phyloP scores from a whole-genome alignment of 2,329 filamentous ascomycete genomes.

The Colletotrichum sp. region DNA sequence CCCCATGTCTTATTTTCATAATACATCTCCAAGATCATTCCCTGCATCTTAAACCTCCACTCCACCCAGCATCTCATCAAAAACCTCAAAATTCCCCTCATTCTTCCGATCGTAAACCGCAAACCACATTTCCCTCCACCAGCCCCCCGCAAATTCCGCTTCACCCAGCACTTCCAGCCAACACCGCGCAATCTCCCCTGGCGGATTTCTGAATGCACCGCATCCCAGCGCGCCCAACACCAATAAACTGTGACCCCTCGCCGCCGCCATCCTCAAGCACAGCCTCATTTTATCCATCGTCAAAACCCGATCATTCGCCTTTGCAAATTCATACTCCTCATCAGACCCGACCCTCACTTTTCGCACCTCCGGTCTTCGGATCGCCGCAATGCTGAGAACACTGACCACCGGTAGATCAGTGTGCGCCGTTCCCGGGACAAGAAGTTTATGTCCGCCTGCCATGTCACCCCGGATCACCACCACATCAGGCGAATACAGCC shows the following conservation, averaged over 20 bases:
- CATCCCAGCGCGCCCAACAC: slow-evolving; percentile 75
- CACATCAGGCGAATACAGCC: slow-evolving; percentile 65
- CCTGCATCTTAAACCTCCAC: slow-evolving; percentile 28
- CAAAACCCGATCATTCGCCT: slow-evolving; percentile 49
- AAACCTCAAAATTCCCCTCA: slow-evolving; percentile 56
- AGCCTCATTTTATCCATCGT: slow-evolving; percentile 70
- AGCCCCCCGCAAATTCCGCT: slow-evolving; percentile 65
- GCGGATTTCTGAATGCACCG: slow-evolving; percentile 69
- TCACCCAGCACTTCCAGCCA: slow-evolving; percentile 68
- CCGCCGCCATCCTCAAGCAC: slow-evolving; percentile 63
- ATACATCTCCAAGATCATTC: background rate
- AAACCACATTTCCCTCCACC: slow-evolving; percentile 70
- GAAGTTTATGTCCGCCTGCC: slow-evolving; percentile 49
- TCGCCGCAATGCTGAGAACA: slow-evolving; percentile 65
- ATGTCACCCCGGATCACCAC: slow-evolving; percentile 61
- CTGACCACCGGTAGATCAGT: slow-evolving; percentile 56
- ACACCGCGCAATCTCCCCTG: slow-evolving; percentile 63
- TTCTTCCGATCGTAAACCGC: slow-evolving; percentile 57
- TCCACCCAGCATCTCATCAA: slow-evolving; percentile 48
- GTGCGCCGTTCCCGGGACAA: slow-evolving; percentile 37
- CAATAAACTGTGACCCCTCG: slow-evolving; percentile 59
- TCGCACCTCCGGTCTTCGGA: slow-evolving; percentile 43
- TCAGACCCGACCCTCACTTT: slow-evolving; percentile 24
- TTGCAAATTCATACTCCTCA: slow-evolving; percentile 42
- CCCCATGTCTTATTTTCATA: background rate